Base-by-base conservation (phyloP, 257 asterid genomes). In the Gardenia jasminoides region DNA sequence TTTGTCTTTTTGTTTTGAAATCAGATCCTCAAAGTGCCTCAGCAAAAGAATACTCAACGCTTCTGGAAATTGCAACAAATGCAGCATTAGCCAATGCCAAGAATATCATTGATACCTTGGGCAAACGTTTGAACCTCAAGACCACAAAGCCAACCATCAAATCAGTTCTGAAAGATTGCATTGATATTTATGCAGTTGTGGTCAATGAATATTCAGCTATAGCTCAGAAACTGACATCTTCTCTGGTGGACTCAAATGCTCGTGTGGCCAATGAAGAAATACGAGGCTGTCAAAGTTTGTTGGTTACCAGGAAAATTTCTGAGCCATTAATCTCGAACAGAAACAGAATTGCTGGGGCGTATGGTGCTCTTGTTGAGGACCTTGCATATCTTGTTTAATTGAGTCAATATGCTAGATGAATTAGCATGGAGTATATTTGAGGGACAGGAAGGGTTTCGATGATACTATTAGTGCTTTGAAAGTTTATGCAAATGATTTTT, bases 1-100 rank as follows among this genome's bases (percentile, higher is more conserved):
- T 76, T 36, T 80, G 84, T 41, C 75, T 76, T 15, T 26, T 56
- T 15, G 41, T 80, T 10, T 59, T 80, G 67, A 75, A 47, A 26
- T 66, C 80, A 68, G 8, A 61, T 67, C 80, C 77, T 36, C 64
- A 6, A 77, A 68, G 8, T 47, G 56, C 80, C 77, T 36, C 64
- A 6, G 80, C 77, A 22, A 17, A 76, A 2, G 74, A 76, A 47
- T 6, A 75, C 41, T n/a, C 74, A 41, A 44, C 54, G 0, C 67
- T 80, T 33, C 58, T 78, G 0, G 28, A 44, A n/a, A 58, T 78
- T 54, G 79, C 75, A 19, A 36, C 62, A 17, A 70, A 69, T 13
- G 50, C 47, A 31, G 83, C 80, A 6, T 54, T 75, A 30, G 44
- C 44, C 46, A 68, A 80, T 20, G 80, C 77, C 0, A 80, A 61